Evolutionary conservation across 139 green algal genomes (phyloP).

Genomic region (Tetraselmis chui): DNA sequence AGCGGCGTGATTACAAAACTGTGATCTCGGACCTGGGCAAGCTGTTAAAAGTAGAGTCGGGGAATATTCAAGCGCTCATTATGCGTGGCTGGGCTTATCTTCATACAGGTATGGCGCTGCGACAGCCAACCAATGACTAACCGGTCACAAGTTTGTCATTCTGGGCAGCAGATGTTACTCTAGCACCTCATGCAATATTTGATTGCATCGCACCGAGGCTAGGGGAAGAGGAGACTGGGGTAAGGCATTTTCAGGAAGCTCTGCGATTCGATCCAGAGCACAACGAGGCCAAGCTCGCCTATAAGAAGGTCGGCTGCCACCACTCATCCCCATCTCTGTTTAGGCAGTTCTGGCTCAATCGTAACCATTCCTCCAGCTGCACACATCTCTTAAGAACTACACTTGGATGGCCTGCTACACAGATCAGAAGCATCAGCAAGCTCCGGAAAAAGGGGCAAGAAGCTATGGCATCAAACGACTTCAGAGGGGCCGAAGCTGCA

Average conservation of each 20-base stretch:
- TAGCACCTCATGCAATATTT: no score
- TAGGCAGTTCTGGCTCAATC: no score
- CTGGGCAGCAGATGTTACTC: no score
- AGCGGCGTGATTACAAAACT: not conserved
- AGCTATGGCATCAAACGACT: not conserved
- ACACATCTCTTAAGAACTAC: no score
- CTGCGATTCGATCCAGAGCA: not conserved
- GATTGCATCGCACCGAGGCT: no score
- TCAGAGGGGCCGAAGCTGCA: not conserved
- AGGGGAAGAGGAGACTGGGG: not conserved
- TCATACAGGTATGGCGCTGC: not conserved
- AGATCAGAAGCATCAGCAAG: not conserved
- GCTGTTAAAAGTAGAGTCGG: not conserved
- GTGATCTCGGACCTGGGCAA: not conserved
- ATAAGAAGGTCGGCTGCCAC: not conserved
- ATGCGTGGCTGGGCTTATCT: not conserved
- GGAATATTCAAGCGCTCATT: not conserved
- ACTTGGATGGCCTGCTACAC: not conserved
- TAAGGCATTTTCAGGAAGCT: not conserved
- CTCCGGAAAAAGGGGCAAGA: not conserved
- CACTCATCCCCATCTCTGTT: no score
- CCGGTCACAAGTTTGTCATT: no score
- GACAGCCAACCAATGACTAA: no score
- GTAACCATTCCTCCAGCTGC: no score
- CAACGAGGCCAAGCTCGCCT: not conserved